Evolutionary conservation across 371 early-diverging fungal genomes (phyloP).

Genomic region (Parasitella parasitica): DNA sequence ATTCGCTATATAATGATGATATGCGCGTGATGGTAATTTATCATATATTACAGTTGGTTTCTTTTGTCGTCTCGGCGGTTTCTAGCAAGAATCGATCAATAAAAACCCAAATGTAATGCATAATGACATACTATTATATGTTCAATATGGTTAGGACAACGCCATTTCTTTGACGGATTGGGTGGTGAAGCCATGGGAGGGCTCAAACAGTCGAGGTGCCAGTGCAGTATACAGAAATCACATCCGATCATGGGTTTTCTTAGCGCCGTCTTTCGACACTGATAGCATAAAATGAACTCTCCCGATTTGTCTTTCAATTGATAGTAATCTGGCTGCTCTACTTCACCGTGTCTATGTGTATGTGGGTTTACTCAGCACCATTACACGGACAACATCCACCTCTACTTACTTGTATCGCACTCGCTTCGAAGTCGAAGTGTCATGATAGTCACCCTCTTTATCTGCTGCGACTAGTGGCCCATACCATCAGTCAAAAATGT

Average conservation of each 20-base stretch:
- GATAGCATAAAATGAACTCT: constrained; percentile 57
- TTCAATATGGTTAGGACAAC: constrained; percentile 89
- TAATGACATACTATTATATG: constrained; percentile 52
- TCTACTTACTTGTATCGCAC: constrained; percentile 27
- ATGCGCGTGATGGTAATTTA: background rate
- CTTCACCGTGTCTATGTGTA: constrained; percentile 27
- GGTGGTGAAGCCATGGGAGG: constrained; percentile 73
- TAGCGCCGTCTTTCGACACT: constrained; percentile 61
- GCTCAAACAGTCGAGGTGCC: constrained; percentile 88
- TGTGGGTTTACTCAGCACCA: no score
- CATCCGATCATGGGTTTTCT: constrained; percentile 67
- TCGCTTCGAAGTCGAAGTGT: constrained; percentile 40
- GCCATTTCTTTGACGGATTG: constrained; percentile 68
- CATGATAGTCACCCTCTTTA: constrained; percentile 59
- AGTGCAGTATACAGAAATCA: constrained; percentile 77
- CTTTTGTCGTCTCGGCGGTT: constrained; percentile 23
- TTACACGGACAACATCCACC: no score
- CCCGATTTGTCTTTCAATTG: constrained; percentile 54
- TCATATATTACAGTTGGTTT: background rate
- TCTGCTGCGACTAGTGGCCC: constrained; percentile 53
- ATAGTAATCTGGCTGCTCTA: constrained; percentile 49
- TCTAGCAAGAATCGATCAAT: constrained; percentile 7
- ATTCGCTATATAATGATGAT: background rate
- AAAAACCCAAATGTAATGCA: no score
- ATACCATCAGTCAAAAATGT: no score